Conservation (phyloP, 2,329 filamentous ascomycete species). For the Clonostachys rhizophaga region DNA sequence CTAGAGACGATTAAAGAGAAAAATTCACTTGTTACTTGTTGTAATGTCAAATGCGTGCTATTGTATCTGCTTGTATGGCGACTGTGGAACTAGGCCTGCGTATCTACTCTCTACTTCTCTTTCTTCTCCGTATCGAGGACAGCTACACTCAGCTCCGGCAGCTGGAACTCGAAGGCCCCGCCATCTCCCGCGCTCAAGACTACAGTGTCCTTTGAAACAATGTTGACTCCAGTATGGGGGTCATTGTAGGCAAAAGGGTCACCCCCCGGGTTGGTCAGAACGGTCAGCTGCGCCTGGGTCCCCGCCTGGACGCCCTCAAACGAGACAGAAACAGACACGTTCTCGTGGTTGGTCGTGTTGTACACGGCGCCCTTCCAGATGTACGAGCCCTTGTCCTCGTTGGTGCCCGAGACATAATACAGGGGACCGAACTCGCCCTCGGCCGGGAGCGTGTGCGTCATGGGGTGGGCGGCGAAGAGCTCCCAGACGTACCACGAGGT, state of each 20-base stretch:
- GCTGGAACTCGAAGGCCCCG: slow-evolving; percentile 43
- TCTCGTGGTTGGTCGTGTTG: slow-evolving; percentile 38
- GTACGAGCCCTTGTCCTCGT: slow-evolving; percentile 28
- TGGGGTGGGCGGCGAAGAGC: slow-evolving; percentile 38
- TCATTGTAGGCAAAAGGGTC: slow-evolving; percentile 39
- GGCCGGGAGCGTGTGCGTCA: slow-evolving; percentile 40
- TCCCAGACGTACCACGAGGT: slow-evolving; percentile 46
- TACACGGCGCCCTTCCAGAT: slow-evolving; percentile 49
- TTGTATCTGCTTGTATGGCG: no score
- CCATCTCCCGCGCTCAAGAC: slow-evolving; percentile 32
- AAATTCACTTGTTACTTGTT: no score
- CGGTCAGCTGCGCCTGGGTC: slow-evolving; percentile 32
- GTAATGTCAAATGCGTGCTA: no score
- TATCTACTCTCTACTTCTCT: not conserved
- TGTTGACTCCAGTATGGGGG: slow-evolving; percentile 37
- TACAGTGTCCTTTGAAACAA: slow-evolving; percentile 36
- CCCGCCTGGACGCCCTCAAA: slow-evolving; percentile 38
- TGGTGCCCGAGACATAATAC: slow-evolving; percentile 44
- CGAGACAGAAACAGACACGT: slow-evolving; percentile 36
- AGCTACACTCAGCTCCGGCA: slow-evolving; percentile 52
- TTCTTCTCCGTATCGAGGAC: slow-evolving; percentile 38
- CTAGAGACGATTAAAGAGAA: no score
- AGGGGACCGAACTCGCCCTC: slow-evolving; percentile 35
- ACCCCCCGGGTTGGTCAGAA: slow-evolving; percentile 32
- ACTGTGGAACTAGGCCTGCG: no score